Evolutionary conservation across 257 asterid genomes (phyloP).

Genomic region (Verbascum thapsus): DNA sequence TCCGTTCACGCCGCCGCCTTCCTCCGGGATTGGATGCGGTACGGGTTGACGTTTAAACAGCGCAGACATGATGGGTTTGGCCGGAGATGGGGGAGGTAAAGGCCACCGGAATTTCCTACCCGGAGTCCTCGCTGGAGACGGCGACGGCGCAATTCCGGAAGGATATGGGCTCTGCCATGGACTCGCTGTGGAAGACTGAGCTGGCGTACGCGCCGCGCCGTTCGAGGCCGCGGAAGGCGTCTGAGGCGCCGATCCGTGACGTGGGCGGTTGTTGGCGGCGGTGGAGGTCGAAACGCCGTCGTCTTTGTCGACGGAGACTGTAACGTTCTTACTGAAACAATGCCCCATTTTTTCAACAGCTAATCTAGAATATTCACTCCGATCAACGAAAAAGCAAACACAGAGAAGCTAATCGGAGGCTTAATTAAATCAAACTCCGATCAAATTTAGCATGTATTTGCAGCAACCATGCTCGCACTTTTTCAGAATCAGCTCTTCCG

Average conservation of each 20-base stretch:
- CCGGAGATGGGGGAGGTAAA: slow-evolving; percentile 98
- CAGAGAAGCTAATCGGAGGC: slow-evolving; percentile 28
- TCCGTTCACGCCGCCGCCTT: slow-evolving; percentile 46
- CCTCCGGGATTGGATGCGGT: slow-evolving; percentile 70
- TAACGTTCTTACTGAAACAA: slow-evolving; percentile 78
- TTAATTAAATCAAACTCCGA: slow-evolving; percentile 29
- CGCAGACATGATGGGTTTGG: slow-evolving; percentile 95
- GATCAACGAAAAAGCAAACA: slow-evolving; percentile 36
- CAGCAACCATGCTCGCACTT: slow-evolving; percentile 25
- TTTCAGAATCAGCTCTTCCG: slow-evolving; percentile 26
- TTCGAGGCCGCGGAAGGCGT: slow-evolving; percentile 49
- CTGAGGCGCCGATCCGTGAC: slow-evolving; percentile 42
- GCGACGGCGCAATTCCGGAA: slow-evolving; percentile 87
- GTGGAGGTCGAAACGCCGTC: slow-evolving; percentile 29
- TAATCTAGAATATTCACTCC: slow-evolving; percentile 27
- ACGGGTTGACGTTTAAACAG: slow-evolving; percentile 61
- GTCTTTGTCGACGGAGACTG: slow-evolving; percentile 23
- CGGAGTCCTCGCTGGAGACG: slow-evolving; percentile 95
- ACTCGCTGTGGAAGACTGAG: slow-evolving; percentile 70
- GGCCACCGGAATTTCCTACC: slow-evolving; percentile 97
- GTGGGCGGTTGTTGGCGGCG: slow-evolving; percentile 44
- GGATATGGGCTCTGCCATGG: slow-evolving; percentile 99
- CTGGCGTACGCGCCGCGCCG: slow-evolving; percentile 72
- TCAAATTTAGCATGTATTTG: slow-evolving; percentile 1
- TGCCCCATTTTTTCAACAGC: slow-evolving; percentile 75